Conservation (phyloP, 2,329 filamentous ascomycete genomes). For the Hypoxylon sp. region DNA sequence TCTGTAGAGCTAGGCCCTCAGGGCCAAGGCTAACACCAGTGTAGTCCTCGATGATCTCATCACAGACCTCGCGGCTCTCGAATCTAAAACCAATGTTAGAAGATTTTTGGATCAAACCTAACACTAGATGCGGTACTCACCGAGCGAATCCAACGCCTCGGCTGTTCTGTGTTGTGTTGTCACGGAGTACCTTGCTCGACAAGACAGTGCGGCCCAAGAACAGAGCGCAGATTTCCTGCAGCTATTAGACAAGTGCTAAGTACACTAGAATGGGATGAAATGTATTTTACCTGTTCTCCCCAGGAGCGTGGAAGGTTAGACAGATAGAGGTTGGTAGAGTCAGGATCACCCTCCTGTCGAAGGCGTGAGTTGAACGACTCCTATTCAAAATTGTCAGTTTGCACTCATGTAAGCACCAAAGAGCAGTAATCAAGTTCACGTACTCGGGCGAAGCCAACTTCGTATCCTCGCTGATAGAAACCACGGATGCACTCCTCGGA, state of each 20-base stretch:
- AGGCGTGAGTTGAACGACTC: constrained; percentile 98
- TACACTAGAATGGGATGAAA: neutral
- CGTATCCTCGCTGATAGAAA: constrained; percentile 93
- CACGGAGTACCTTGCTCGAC: constrained; percentile 94
- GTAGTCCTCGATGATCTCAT: constrained; percentile 86
- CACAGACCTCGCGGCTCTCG: constrained; percentile 86
- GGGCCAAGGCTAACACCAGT: constrained; percentile 81
- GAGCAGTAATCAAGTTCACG: no score
- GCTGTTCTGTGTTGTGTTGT: constrained; percentile 83
- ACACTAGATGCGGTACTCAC: constrained; percentile 70
- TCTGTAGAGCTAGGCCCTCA: constrained; percentile 85
- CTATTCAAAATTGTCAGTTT: constrained; percentile 54
- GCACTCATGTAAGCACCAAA: no score
- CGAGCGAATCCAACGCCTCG: constrained; percentile 97
- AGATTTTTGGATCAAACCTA: no score
- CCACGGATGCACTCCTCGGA: constrained; percentile 96
- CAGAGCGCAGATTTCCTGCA: constrained; percentile 76
- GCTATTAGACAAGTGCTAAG: constrained; percentile 30
- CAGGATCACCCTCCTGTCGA: constrained; percentile 90
- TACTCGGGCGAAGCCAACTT: constrained; percentile 95
- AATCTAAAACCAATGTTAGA: constrained; percentile 68
- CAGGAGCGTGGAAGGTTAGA: constrained; percentile 93
- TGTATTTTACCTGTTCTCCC: constrained; percentile 75
- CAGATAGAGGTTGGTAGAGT: constrained; percentile 95
- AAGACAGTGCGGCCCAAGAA: constrained; percentile 84